phyloP scores from a whole-genome alignment of 441 rosid species.

The Brassica balearica region DNA sequence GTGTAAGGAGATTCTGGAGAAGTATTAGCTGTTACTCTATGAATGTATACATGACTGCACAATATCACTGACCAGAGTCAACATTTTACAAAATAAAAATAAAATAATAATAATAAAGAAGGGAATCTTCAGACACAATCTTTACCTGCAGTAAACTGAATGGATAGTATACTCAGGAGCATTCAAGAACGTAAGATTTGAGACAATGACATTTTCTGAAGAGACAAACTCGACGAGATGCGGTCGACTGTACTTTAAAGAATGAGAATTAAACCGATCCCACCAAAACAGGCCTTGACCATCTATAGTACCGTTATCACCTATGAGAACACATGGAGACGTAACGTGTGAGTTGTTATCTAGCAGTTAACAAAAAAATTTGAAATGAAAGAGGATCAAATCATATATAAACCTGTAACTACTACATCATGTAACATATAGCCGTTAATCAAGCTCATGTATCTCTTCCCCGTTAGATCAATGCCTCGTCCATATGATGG shows the following conservation, averaged over 20 bases:
- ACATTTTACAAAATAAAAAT: background rate
- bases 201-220: conserved; percentile 33
- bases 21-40: conserved; percentile 33
- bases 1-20: conserved; percentile 44
- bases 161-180: conserved; percentile 45
- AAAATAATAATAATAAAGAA: background rate
- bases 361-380: background rate
- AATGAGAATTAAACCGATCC: conserved; percentile 37
- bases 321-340: conserved; percentile 20
- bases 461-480: conserved; percentile 36
- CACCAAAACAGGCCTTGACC: conserved; percentile 46
- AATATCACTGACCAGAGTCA: conserved; percentile 6
- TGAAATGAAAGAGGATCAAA: conserved; percentile 7
- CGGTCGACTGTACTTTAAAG: conserved; percentile 38
- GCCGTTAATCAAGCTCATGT: conserved; percentile 40
- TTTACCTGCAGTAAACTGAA: conserved; percentile 41
- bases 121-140: background rate
- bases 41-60: conserved; percentile 42
- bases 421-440: conserved; percentile 38
- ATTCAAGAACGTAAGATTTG: conserved; percentile 44
- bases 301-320: conserved; percentile 47
- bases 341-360: background rate
- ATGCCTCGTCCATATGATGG: conserved; percentile 43
- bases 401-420: conserved; percentile 37
- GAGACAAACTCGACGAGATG: conserved; percentile 43